Evolutionary conservation across 164 flowering plant genomes (phyloP).

Genomic region (Litsea cubeba): DNA sequence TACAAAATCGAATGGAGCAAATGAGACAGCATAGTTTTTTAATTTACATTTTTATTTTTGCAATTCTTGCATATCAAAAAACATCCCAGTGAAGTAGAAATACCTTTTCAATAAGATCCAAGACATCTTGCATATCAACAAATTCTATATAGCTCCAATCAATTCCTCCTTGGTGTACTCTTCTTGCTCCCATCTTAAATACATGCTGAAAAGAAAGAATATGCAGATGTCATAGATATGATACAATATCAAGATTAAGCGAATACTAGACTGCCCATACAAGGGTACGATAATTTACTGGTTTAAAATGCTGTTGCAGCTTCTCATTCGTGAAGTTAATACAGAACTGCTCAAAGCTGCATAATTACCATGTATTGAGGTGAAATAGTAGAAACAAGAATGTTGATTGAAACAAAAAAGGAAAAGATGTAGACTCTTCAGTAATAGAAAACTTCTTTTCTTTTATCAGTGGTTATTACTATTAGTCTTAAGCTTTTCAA

Average conservation of each 20-base stretch:
- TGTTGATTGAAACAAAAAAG: no score
- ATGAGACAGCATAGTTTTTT: no score
- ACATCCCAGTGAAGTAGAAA: neutral
- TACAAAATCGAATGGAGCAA: no score
- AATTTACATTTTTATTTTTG: neutral
- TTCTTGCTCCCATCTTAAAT: constrained; percentile 94
- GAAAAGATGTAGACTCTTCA: neutral
- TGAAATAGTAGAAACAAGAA: neutral
- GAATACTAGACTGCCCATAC: constrained; percentile 5
- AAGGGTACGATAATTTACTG: constrained; percentile 44
- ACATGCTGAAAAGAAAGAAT: constrained; percentile 66
- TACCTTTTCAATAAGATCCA: constrained; percentile 94
- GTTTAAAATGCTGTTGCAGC: constrained; percentile 97
- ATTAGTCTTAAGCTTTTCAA: constrained; percentile 85
- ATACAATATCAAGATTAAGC: neutral
- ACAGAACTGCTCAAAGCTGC: constrained; percentile 97
- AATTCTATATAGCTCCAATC: constrained; percentile 96
- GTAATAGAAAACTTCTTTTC: neutral
- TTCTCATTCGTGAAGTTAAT: constrained; percentile 94
- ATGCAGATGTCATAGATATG: constrained; percentile 8
- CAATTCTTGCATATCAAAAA: neutral
- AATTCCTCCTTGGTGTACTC: constrained; percentile 80
- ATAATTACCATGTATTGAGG: constrained; percentile 12
- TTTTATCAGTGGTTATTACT: constrained; percentile 34
- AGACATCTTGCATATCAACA: constrained; percentile 89